Conservation (phyloP, 805 yeast species). For the Candida pini region DNA sequence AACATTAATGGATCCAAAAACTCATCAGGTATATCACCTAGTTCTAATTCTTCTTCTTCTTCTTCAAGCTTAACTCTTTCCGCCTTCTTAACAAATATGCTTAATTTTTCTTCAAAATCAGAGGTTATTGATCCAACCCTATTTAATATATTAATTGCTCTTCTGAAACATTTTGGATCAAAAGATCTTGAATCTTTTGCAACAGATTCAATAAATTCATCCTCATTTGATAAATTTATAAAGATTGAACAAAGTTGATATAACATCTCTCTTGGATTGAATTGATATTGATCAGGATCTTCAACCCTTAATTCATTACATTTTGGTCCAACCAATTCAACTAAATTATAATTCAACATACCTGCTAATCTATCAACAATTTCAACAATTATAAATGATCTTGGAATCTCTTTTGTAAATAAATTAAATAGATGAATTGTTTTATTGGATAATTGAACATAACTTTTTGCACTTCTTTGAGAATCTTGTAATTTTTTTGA, state of each 20-base stretch:
- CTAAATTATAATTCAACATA: conserved; percentile 89
- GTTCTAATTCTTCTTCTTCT: conserved; percentile 78
- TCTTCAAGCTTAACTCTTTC: conserved; percentile 53
- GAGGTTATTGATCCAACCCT: conserved; percentile 47
- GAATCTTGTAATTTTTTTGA: conserved; percentile 50
- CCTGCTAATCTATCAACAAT: conserved; percentile 92
- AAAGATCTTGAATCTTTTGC: conserved; percentile 93
- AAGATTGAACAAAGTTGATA: conserved; percentile 69
- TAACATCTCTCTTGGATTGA: conserved; percentile 72
- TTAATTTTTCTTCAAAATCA: conserved; percentile 45
- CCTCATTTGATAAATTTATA: conserved; percentile 60
- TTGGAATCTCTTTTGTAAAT: conserved; percentile 82
- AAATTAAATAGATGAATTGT: conserved; percentile 73
- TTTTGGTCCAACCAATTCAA: conserved; percentile 92
- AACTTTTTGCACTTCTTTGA: conserved; percentile 74
- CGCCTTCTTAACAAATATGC: conserved; percentile 59
- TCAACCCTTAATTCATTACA: conserved; percentile 83
- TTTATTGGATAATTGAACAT: conserved; percentile 77
- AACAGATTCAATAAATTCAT: conserved; percentile 69
- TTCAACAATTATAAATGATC: conserved; percentile 80
- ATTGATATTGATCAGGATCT: conserved; percentile 75
- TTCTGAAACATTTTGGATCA: conserved; percentile 53
- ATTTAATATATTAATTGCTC: conserved; percentile 64
- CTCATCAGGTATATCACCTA: conserved; percentile 95
- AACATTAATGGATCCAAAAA: conserved; percentile 95